Percentiles rank a stretch among this genome's conserved stretches.
Evolutionary conservation across 441 rosid species (phyloP).

Genomic region (Euphorbia corollata): DNA sequence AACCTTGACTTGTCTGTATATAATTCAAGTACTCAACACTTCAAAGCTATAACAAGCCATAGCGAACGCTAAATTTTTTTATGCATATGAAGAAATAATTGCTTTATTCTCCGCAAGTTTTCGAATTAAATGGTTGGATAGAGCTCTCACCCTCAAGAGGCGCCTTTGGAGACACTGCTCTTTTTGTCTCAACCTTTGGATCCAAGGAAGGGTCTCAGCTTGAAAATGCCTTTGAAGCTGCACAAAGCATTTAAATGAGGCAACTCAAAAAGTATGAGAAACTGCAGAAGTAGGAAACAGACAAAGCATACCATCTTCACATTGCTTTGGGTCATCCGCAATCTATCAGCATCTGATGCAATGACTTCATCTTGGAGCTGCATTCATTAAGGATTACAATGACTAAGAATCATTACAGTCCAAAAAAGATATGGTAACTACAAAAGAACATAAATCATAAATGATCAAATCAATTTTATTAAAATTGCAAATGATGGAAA

Average conservation of each 20-base stretch:
- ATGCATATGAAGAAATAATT: not conserved
- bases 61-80: not conserved
- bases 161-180: conserved; percentile 96
- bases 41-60: not conserved
- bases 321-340: conserved; percentile 75
- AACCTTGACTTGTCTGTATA: not conserved
- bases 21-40: not conserved
- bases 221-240: conserved; percentile 97
- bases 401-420: conserved; percentile 10
- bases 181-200: conserved; percentile 81
- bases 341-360: conserved; percentile 86
- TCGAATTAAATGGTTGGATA: conserved; percentile 1
- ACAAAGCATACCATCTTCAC: conserved; percentile 65
- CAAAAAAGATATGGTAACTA: conserved; percentile 2
- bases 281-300: not conserved
- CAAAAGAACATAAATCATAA: conserved; percentile 2
- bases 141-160: conserved; percentile 64
- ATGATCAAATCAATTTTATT: not conserved
- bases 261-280: conserved; percentile 18
- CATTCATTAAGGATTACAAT: conserved; percentile 23
- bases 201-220: conserved; percentile 91
- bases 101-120: conserved; percentile 4
- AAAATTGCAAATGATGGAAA: not conserved
- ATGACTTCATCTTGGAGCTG: conserved; percentile 98
- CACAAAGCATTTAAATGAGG: conserved; percentile 20